These are phyloP conservation scores for Fusarium poae DNA, from an alignment of 2,329 filamentous ascomycete genomes.

Conservation along the genomic window DNA sequence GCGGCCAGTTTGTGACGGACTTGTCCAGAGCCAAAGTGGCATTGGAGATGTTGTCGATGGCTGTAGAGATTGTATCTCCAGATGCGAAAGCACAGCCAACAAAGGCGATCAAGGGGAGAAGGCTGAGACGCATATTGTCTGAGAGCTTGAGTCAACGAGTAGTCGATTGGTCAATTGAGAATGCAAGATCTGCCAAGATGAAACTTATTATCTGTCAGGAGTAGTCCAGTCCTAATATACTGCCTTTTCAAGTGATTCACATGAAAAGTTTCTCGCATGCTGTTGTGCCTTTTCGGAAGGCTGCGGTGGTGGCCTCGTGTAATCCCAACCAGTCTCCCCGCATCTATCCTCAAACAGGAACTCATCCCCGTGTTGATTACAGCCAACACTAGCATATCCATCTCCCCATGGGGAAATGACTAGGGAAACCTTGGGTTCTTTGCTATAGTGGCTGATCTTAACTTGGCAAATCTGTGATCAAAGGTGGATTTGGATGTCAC, in stretches of 20 bases:
- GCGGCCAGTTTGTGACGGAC: slow-evolving; percentile 55
- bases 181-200: slow-evolving; percentile 25
- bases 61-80: slow-evolving; percentile 52
- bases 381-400: slow-evolving; percentile 16
- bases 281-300: slow-evolving; percentile 28
- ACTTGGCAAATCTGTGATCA: slow-evolving; percentile 33
- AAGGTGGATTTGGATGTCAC: slow-evolving; percentile 23
- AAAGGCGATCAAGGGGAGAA: slow-evolving; percentile 44
- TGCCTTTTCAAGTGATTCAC: slow-evolving; percentile 23
- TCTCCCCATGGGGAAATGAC: slow-evolving; percentile 39
- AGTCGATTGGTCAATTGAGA: slow-evolving; percentile 37
- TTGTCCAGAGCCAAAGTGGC: slow-evolving; percentile 53
- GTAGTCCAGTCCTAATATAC: slow-evolving; percentile 35
- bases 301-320: slow-evolving; percentile 38
- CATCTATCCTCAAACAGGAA: slow-evolving; percentile 44
- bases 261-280: slow-evolving; percentile 18
- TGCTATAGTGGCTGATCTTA: slow-evolving; percentile 27
- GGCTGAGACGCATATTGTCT: slow-evolving; percentile 45
- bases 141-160: slow-evolving; percentile 28
- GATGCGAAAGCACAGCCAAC: slow-evolving; percentile 50
- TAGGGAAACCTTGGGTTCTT: slow-evolving; percentile 25
- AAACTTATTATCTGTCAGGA: slow-evolving; percentile 10
- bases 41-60: slow-evolving; percentile 54
- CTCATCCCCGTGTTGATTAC: slow-evolving; percentile 25
- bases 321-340: slow-evolving; percentile 37